A percentile compares a stretch with the other conserved stretches of the same genome.
phyloP scores from a whole-genome alignment of 371 early-diverging fungal genomes.

The Actinomortierella wolfii region DNA sequence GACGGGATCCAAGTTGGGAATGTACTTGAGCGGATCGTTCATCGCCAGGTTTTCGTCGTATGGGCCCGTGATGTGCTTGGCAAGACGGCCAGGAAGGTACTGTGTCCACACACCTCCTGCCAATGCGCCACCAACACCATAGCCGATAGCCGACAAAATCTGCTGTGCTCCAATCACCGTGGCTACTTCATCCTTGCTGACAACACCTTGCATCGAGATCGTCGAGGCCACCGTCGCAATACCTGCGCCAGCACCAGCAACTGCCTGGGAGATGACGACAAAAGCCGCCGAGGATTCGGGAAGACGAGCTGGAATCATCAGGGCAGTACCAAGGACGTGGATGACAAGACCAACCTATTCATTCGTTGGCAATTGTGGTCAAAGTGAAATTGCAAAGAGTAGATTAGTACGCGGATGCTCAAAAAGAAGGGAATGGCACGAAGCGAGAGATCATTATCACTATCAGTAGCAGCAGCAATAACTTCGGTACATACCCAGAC shows the following conservation, averaged over 20 bases:
- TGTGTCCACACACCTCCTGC: constrained; percentile 48
- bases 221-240: constrained; percentile 27
- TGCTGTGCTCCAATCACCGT: constrained; percentile 43
- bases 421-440: background rate
- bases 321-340: constrained; percentile 35
- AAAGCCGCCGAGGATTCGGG: constrained; percentile 35
- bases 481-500: constrained; percentile 13
- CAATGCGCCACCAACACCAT: constrained; percentile 45
- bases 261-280: constrained; percentile 43
- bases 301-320: constrained; percentile 48
- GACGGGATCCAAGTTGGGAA: constrained; percentile 17
- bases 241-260: constrained; percentile 47
- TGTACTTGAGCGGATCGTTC: constrained; percentile 14
- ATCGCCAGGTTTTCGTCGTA: constrained; percentile 24
- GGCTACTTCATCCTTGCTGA: constrained; percentile 34
- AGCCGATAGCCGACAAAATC: constrained; percentile 35
- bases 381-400: background rate
- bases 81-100: constrained; percentile 38
- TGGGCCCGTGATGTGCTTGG: constrained; percentile 38
- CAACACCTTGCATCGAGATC: constrained; percentile 2
- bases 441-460: background rate
- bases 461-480: background rate
- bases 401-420: background rate
- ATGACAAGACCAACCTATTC: constrained; percentile 25
- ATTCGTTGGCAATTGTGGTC: background rate